phyloP scores from a whole-genome alignment of 208 protist species.

The Trichomonas vaginalis region DNA sequence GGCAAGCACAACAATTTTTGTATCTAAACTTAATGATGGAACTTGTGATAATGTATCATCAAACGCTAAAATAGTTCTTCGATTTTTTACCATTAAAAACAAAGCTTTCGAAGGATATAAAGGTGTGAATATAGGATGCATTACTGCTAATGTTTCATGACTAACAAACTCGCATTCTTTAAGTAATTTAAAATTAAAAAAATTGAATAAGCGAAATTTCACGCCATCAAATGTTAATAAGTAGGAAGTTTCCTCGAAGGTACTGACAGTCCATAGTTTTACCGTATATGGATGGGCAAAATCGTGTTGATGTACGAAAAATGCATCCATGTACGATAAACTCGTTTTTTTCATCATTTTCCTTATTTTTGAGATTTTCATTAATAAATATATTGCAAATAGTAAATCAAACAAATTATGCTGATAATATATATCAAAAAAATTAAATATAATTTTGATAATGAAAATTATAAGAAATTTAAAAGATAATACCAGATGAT shows the following conservation, averaged over 20 bases:
- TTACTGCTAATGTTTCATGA: neutral
- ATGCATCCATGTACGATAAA: neutral
- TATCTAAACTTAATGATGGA: neutral
- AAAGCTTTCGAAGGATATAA: neutral
- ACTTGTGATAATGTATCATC: neutral
- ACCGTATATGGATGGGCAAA: neutral
- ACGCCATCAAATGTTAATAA: neutral
- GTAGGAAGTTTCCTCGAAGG: neutral
- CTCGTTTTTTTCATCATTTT: neutral
- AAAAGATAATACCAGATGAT: too few relatives aligned
- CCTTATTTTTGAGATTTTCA: neutral
- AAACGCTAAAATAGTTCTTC: neutral
- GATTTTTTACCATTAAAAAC: neutral
- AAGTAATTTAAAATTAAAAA: neutral
- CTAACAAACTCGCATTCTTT: neutral
- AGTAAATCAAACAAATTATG: too few relatives aligned
- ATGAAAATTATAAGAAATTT: too few relatives aligned
- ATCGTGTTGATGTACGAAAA: neutral
- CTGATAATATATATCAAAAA: too few relatives aligned
- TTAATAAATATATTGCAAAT: too few relatives aligned
- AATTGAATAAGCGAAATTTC: slow-evolving; percentile 2
- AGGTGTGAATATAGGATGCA: neutral
- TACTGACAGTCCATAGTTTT: neutral
- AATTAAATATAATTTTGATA: too few relatives aligned
- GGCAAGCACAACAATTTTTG: neutral